phyloP scores from a whole-genome alignment of 306 rosid species.

The Astragalus membranaceus region DNA sequence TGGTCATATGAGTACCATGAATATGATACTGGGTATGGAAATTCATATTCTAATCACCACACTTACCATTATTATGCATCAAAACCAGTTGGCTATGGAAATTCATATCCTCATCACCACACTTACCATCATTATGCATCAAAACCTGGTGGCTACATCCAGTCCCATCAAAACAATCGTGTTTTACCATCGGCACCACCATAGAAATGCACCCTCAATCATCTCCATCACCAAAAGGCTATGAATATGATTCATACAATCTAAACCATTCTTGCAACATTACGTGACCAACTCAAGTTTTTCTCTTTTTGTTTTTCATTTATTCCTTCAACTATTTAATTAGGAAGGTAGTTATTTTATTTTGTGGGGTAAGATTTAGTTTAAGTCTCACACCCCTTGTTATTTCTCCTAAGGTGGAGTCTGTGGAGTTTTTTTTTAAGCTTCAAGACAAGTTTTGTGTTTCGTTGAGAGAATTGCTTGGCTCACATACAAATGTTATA shows the following conservation, averaged over 20 bases:
- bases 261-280: neutral
- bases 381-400: neutral
- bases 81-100: no score
- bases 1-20: neutral
- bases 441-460: no score
- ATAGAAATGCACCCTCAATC: neutral
- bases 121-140: neutral
- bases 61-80: neutral
- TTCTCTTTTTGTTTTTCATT: no score
- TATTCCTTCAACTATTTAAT: neutral
- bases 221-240: neutral
- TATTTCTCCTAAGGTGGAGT: neutral
- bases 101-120: no score
- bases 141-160: neutral
- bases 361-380: no score
- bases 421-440: no score
- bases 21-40: neutral
- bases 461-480: no score
- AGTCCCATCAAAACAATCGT: neutral
- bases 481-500: no score
- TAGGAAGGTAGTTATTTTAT: no score
- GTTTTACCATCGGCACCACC: neutral
- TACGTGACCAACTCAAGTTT: neutral
- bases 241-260: neutral
- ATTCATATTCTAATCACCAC: neutral